Base-by-base conservation (phyloP, 2,329 filamentous ascomycete species). In the Clonostachys byssicola region DNA sequence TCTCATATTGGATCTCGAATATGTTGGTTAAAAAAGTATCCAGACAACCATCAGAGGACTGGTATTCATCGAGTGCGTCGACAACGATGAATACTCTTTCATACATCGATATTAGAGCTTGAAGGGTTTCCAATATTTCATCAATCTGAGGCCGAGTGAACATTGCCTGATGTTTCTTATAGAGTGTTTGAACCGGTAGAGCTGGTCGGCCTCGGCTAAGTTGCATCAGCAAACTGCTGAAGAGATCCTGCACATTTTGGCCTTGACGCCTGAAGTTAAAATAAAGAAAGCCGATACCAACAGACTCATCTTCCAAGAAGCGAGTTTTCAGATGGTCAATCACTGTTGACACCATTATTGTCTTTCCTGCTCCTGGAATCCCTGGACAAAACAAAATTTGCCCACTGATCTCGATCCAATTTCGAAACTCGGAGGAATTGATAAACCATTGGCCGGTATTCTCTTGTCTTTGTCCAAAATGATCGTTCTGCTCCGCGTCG, bases 211-310 rank as follows among this genome's bases (percentile, higher is more conserved):
- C n/a, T 42, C 64, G 50, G 4, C 47, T 47, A 5, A 75, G 54
- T 51, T 75, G 71, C 45, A 60, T 68, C 5, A 73, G 43, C 0
- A 75, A 30, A 44, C 54, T 65, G 2, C 55, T 46, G 1, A 72
- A 43, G 0, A 74, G 46, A 33, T 60, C 20, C 1, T 59, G 48
- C 3, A 54, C 34, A 0, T 48, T 64, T 42, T 77, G 72, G 14
- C 73, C 60, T 8, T 64, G 52, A 3, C 56, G 56, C n/a, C 56
- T 56, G 49, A 69, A 75, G 45, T 73, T 69, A 56, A 66, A 74
- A 44, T 74, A 80, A 0, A 77, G n/a, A 23, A 70, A 78, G 0
- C 66, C 70, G 16, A 79, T 57, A 0, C 66, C 66, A 30, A 68
- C 41, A 2, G 9, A 45, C 0, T 13, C 1, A 14, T 64, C 51